A percentile compares a stretch with the other conserved stretches of the same genome.
phyloP scores from a whole-genome alignment of 257 asterid species.

The Nyctanthes arbortristis region DNA sequence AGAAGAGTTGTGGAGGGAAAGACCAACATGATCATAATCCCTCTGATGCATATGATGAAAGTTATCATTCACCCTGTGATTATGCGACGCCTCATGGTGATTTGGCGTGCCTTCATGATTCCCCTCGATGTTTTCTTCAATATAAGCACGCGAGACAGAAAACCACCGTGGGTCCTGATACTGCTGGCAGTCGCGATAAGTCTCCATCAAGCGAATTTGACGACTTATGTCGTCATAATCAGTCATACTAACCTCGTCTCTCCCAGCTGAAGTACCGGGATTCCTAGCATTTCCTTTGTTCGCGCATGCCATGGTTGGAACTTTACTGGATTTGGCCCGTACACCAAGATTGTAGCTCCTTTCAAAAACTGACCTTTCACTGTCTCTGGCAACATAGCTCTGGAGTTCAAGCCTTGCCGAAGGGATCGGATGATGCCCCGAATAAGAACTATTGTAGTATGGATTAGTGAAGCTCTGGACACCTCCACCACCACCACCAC shows the following conservation, averaged over 20 bases:
- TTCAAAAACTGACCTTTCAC: conserved; percentile 28
- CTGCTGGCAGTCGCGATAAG: conserved; percentile 27
- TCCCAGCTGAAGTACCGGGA: conserved; percentile 33
- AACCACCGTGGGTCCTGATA: conserved; percentile 46
- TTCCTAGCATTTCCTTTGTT: conserved; percentile 31
- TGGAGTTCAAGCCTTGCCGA: conserved; percentile 63
- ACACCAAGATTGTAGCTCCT: conserved; percentile 25
- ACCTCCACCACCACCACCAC: no score
- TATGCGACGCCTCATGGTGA: not conserved
- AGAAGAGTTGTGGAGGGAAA: no score
- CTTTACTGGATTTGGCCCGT: conserved; percentile 16
- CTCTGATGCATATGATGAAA: no score
- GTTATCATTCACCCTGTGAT: no score
- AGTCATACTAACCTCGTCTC: conserved; percentile 31
- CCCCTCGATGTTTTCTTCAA: conserved; percentile 8
- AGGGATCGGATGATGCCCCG: conserved; percentile 38
- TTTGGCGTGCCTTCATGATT: conserved; percentile 12
- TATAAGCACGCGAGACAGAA: conserved; percentile 48
- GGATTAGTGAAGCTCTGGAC: conserved; percentile 30
- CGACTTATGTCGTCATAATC: conserved; percentile 45
- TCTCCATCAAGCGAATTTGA: conserved; percentile 37
- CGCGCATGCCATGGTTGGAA: conserved; percentile 22
- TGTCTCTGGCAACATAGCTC: conserved; percentile 46
- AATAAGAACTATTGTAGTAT: conserved; percentile 31
- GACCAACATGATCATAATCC: no score